Base-by-base conservation (phyloP, 352 stramenopile species). In the Globisporangium nagaii region DNA sequence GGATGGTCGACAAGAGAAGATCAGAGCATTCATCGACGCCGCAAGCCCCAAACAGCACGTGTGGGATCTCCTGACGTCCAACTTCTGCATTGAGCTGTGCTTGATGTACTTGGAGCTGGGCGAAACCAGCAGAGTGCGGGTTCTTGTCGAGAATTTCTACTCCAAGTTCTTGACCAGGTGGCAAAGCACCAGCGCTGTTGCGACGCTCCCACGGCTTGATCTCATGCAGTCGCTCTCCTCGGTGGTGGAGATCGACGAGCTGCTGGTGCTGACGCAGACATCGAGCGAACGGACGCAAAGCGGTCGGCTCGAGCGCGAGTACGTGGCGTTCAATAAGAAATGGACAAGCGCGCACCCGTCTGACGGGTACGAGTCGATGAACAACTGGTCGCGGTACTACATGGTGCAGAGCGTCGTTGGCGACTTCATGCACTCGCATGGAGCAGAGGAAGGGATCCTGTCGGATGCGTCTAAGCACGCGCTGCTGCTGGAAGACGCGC, bases 181-280 rank as follows among this genome's bases (percentile, higher is more conserved):
- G 83, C 79, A 58, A 52, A 72, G 66, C 9, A 88, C 72, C 0
- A 89, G 68, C 30, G 41, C 48, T 2, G 70, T 82, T 34, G 67
- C 76, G 11, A 60, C 53, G 25, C 58, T 73, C 4, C 78, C 68
- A 13, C 78, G 80, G 7, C 51, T 87, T 19, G 60, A 85, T 34
- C 65, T 89, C 17, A 66, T 89, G 48, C 78, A 91, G 50, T 73
- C 76, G 12, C 49, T 91, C 30, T 82, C 77, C 2, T 88, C 74
- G 17, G 67, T 71, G 24, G 78, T 89, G 20, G 54, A 91, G 31
- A 65, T 91, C 49, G 78, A 88, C 19, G 72, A 89, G 45, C 27
- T 75, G 1, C 37, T 91, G 22, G 31, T 48, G 13, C 27, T 67
- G 1, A 56, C 67, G 9, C 46, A 62, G 17, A 42, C 28, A 20